These are phyloP conservation scores for Ogataea paradorogensis DNA, from an alignment of 805 yeast genomes.

Conservation along the genomic window DNA sequence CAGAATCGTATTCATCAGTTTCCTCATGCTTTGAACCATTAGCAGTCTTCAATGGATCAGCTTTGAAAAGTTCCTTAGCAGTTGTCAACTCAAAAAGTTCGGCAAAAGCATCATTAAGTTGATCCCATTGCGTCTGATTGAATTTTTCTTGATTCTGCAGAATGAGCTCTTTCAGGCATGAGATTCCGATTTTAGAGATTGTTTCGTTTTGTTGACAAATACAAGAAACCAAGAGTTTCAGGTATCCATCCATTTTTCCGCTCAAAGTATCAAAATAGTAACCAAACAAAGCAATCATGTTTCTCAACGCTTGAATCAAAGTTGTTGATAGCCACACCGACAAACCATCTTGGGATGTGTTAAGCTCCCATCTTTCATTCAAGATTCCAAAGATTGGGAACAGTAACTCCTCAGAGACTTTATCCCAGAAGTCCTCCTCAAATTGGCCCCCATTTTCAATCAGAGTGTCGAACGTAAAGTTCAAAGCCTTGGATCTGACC, in stretches of 20 bases:
- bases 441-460: conserved; percentile 78
- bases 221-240: conserved; percentile 77
- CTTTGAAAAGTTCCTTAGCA: conserved; percentile 76
- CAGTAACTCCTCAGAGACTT: conserved; percentile 68
- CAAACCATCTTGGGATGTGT: conserved; percentile 73
- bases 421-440: conserved; percentile 75
- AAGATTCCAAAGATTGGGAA: conserved; percentile 89
- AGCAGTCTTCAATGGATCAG: conserved; percentile 43
- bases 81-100: conserved; percentile 77
- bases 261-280: conserved; percentile 78
- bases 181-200: conserved; percentile 89
- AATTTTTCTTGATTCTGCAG: conserved; percentile 72
- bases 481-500: conserved; percentile 85
- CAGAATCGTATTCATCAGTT: conserved; percentile 18
- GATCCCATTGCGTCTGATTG: conserved; percentile 66
- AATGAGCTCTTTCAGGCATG: conserved; percentile 78
- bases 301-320: conserved; percentile 88
- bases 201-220: conserved; percentile 97
- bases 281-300: conserved; percentile 77
- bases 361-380: conserved; percentile 70
- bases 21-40: conserved; percentile 25
- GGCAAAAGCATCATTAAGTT: conserved; percentile 61
- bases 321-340: conserved; percentile 98
- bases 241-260: conserved; percentile 71
- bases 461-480: conserved; percentile 75